Base-by-base conservation (phyloP, 2,329 filamentous ascomycete species). In the Aspergillus niger region DNA sequence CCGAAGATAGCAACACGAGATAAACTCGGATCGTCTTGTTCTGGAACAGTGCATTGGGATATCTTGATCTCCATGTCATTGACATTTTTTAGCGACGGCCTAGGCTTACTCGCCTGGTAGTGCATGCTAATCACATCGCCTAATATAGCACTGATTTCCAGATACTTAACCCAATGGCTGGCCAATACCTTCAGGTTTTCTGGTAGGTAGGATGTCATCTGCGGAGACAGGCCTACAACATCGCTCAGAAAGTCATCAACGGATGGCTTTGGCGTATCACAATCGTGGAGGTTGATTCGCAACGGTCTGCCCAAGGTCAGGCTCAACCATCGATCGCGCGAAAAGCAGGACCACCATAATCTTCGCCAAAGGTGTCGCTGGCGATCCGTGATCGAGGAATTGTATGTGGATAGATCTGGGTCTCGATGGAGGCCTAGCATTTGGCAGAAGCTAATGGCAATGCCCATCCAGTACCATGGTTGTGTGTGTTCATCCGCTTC, bases 401-500 rank as follows among this genome's bases (percentile, higher is more conserved):
- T 68, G 17, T 50, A 62, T 22, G 49, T 57, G 8, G 59, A 53
- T 3, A 44, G 41, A 43, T 65, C 61, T 0, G 70, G 70, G 32
- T 63, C 65, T 53, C 75, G 75, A 63, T 82, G 78, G 0, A 82
- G 69, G 0, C 80, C 80, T 2, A 80, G 71, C 3, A 75, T 77
- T 28, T 81, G 79, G 15, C 74, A 77, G 2, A 81, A 70, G 28
- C 70, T 74, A 53, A 81, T 76, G 5, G 79, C 78, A 24, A 78
- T 71, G n/a, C 80, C 77, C 3, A 74, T 77, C 79, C 80, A 81
- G 57, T 81, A 77, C 79, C 79, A 81, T 0, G 79, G 74, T 8
- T 79, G 75, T 8, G 71, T 73, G 11, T 77, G 72, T 52, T 81
- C 77, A 51, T 80, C 76, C 0, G 74, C 68, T 39, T 79, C 74